Base-by-base conservation (phyloP, 306 rosid species). In the Vigna angularis region DNA sequence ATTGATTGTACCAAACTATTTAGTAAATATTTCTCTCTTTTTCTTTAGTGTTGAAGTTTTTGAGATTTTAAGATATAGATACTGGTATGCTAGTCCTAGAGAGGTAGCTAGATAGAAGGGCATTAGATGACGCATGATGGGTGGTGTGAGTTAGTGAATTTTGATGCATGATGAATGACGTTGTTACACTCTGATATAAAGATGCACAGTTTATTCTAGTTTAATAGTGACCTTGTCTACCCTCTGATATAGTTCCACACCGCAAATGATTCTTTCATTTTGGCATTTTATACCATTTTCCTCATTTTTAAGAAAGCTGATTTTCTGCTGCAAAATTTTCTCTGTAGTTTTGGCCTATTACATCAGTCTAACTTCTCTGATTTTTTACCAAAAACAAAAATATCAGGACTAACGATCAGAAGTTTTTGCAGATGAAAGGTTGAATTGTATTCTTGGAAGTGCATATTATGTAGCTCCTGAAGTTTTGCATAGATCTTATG, bases 401-500 rank as follows among this genome's bases (percentile, higher is more conserved):
- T 38, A 18, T 50, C 73, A 3, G 47, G 62, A 72, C 82, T 79
- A 34, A 87, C 52, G 10, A n/a, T 70, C 40, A 52, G 4, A 66
- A 16, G 18, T 69, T 72, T 79, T 28, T 78, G 81, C 90, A 93
- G 97, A 93, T 82, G 97, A 90, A 85, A 93, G 97, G 64, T 70
- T 93, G 85, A 93, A 93, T 63, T 96, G 90, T 76, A 93, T 93
- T 76, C 96, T 93, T 7, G 82, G 82, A 70, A 78, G 82, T 59
- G 82, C 82, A 48, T 78, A 78, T 70, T 78, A 70, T n/a, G 82
- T 78, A 48, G 82, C 82, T 24, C 77, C 82, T 15, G 82, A 78
- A 78, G 82, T 78, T 59, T 59, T 78, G 76, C 82, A 78, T 49
- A 78, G 82, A 70, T 20, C 22, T 20, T 20, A 20, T 20, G 22